Evolutionary conservation across 2,329 filamentous ascomycete species (phyloP).

Genomic region (Trichoderma arundinaceum): DNA sequence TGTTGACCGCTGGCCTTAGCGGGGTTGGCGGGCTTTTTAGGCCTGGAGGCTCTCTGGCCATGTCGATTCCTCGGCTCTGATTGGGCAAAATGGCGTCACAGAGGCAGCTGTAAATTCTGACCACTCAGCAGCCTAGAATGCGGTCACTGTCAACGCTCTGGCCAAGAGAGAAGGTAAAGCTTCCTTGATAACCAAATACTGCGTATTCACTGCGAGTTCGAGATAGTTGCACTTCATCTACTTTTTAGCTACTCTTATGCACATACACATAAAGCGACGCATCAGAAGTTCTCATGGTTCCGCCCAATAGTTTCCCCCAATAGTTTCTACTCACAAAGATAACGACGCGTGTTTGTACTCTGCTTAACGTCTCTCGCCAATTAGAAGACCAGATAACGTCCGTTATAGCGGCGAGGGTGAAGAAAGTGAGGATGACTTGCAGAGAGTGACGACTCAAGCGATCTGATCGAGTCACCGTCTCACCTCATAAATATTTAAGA

Average conservation of each 20-base stretch:
- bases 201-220: not conserved
- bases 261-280: not conserved
- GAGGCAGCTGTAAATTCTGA: not conserved
- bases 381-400: not conserved
- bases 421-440: not conserved
- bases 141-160: not conserved
- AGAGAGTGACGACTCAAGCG: not conserved
- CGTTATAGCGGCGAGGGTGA: not conserved
- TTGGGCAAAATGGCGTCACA: not conserved
- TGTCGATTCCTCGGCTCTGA: not conserved
- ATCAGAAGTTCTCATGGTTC: not conserved
- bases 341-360: conserved; percentile 5
- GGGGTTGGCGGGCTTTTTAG: conserved; percentile 8
- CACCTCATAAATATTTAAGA: not conserved
- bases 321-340: not conserved
- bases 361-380: not conserved
- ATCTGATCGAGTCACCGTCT: not conserved
- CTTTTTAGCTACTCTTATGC: not conserved
- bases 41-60: not conserved
- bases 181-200: not conserved
- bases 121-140: not conserved
- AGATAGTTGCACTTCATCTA: not conserved
- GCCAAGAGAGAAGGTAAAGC: not conserved
- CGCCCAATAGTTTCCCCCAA: not conserved
- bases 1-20: conserved; percentile 2